These are phyloP conservation scores for Backusella mclennaniae DNA, from an alignment of 192 early-diverging fungal genomes.

Conservation along the genomic window DNA sequence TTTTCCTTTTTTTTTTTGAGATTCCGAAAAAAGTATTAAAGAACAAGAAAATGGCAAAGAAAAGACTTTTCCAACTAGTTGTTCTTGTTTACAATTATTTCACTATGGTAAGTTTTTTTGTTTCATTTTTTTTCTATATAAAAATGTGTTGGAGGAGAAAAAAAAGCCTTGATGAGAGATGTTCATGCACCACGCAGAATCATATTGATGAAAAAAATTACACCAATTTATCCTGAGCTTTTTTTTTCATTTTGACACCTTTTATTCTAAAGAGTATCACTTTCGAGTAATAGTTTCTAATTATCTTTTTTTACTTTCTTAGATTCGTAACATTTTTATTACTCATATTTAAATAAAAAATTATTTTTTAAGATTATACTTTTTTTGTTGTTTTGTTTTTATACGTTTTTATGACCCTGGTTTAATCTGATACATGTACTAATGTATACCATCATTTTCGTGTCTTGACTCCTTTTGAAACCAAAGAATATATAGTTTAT, in stretches of 20 bases:
- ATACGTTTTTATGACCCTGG: too few relatives aligned
- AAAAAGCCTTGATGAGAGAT: conserved; percentile 18
- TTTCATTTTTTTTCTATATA: not conserved
- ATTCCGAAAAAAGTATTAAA: not conserved
- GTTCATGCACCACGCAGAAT: conserved; percentile 29
- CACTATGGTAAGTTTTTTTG: not conserved
- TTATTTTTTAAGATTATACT: too few relatives aligned
- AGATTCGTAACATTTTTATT: not conserved
- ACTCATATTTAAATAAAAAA: too few relatives aligned
- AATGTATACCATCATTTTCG: too few relatives aligned
- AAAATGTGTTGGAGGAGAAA: not conserved
- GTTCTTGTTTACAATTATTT: conserved; percentile 5
- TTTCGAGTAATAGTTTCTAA: not conserved
- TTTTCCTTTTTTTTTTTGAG: not conserved
- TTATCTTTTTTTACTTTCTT: not conserved
- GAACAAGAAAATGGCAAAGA: not conserved
- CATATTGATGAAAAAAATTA: conserved; percentile 20
- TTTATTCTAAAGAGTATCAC: not conserved
- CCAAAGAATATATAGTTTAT: too few relatives aligned
- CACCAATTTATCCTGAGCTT: conserved; percentile 12
- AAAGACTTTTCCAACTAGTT: not conserved
- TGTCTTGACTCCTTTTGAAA: too few relatives aligned
- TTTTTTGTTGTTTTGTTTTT: too few relatives aligned
- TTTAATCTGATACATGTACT: too few relatives aligned
- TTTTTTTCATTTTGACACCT: not conserved